Conservation (phyloP, 2,329 filamentous ascomycete species). For the Knoxdaviesia proteae region DNA sequence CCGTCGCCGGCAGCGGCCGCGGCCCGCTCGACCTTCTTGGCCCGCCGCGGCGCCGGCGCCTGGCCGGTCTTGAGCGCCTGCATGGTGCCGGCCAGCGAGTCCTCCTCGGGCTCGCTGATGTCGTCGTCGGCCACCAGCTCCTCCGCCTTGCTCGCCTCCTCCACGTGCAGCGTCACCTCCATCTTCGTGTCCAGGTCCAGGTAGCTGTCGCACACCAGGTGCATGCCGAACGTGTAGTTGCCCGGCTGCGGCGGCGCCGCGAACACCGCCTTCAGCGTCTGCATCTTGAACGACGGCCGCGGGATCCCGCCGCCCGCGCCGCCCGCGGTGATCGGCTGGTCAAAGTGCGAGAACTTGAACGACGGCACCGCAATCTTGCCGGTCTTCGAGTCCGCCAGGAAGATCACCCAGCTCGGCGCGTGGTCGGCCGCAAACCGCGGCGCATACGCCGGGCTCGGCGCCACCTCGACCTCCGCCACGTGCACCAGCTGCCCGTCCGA, state of each 20-base stretch:
- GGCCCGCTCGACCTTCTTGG: slow-evolving; percentile 17
- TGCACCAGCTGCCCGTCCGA: slow-evolving; percentile 33
- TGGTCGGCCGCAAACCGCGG: slow-evolving; percentile 82
- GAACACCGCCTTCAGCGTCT: slow-evolving; percentile 94
- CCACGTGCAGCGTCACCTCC: slow-evolving; percentile 74
- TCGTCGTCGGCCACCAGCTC: slow-evolving; percentile 74
- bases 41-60: slow-evolving; percentile 36
- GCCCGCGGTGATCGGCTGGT: slow-evolving; percentile 63
- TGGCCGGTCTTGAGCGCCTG: slow-evolving; percentile 57
- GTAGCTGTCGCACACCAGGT: slow-evolving; percentile 86
- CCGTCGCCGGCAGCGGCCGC: background rate
- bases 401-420: slow-evolving; percentile 80
- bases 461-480: slow-evolving; percentile 41
- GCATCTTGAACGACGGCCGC: slow-evolving; percentile 80
- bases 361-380: slow-evolving; percentile 93
- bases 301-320: too few species aligned
- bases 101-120: slow-evolving; percentile 93
- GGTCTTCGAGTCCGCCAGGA: slow-evolving; percentile 83
- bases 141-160: slow-evolving; percentile 70
- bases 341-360: slow-evolving; percentile 84
- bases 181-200: slow-evolving; percentile 83
- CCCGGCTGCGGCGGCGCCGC: slow-evolving; percentile 81
- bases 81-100: slow-evolving; percentile 83
- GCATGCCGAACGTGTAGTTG: slow-evolving; percentile 86
- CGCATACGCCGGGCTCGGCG: slow-evolving; percentile 72